Evolutionary conservation across 2,329 filamentous ascomycete species (phyloP).

Genomic region (Colletotrichum sp.): DNA sequence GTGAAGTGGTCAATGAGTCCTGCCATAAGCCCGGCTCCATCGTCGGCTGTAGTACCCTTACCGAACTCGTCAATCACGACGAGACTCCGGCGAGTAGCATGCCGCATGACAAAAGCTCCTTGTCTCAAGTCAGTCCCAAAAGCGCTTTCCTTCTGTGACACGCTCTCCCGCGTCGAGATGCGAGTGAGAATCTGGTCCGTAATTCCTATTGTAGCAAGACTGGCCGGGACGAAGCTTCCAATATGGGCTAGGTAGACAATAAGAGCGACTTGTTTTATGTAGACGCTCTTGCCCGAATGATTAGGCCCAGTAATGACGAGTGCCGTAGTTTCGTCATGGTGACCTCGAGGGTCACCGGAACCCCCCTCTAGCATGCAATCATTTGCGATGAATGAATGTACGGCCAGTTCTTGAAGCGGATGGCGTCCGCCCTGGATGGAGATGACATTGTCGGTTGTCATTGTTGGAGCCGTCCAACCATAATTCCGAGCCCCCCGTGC

Average conservation of each 20-base stretch:
- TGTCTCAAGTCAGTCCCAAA: constrained; percentile 86
- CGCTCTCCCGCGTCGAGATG: constrained; percentile 75
- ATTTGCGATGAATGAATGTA: constrained; percentile 84
- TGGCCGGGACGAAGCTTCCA: constrained; percentile 89
- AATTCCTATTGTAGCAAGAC: constrained; percentile 76
- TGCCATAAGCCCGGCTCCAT: constrained; percentile 63
- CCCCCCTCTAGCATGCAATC: constrained; percentile 75
- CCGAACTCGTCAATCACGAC: constrained; percentile 93
- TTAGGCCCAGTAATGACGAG: constrained; percentile 91
- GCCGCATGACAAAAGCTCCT: constrained; percentile 75
- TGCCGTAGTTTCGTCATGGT: constrained; percentile 55
- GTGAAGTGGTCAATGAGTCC: constrained; percentile 64
- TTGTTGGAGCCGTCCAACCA: constrained; percentile 70
- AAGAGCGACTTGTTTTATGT: constrained; percentile 89
- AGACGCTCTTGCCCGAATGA: constrained; percentile 95
- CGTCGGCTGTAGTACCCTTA: constrained; percentile 64
- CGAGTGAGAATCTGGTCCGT: constrained; percentile 93
- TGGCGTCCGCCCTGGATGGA: constrained; percentile 82
- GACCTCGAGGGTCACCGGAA: constrained; percentile 28
- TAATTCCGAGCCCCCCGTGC: constrained; percentile 79
- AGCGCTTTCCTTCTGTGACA: constrained; percentile 63
- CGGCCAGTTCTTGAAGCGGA: constrained; percentile 83
- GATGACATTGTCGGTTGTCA: constrained; percentile 75
- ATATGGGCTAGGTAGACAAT: constrained; percentile 93
- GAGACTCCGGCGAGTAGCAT: constrained; percentile 78